Conservation (phyloP, 2,329 filamentous ascomycete genomes). For the Pyricularia grisea region DNA sequence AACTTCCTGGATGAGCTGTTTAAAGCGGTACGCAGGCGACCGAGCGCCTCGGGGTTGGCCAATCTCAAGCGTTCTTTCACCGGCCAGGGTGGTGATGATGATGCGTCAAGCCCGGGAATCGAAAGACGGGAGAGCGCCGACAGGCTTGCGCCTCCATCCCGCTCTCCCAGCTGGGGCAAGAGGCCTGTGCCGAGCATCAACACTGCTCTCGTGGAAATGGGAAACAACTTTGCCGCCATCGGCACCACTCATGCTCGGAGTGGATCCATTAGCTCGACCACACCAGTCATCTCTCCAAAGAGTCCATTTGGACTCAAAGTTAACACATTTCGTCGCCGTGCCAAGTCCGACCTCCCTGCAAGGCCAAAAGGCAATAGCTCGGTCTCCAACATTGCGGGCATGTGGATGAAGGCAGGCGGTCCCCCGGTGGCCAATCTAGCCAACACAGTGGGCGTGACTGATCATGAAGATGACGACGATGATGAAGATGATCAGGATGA, state of each 20-base stretch:
- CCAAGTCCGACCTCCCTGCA: constrained; percentile 43
- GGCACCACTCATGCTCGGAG: constrained; percentile 47
- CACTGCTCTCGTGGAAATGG: constrained; percentile 47
- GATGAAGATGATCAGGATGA: constrained; percentile 50
- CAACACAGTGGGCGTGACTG: constrained; percentile 17
- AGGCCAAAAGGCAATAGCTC: constrained; percentile 21
- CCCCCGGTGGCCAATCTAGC: constrained; percentile 41
- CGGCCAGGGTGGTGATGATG: constrained; percentile 26
- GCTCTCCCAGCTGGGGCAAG: constrained; percentile 39
- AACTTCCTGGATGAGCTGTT: constrained; percentile 40
- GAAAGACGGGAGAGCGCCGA: constrained; percentile 31
- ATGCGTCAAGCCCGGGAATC: constrained; percentile 14
- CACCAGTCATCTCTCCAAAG: constrained; percentile 29
- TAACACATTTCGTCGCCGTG: constrained; percentile 41
- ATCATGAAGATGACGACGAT: constrained; percentile 47
- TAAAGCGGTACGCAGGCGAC: constrained; percentile 35
- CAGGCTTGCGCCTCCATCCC: constrained; percentile 41
- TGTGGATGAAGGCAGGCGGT: constrained; percentile 44
- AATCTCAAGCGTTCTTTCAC: constrained; percentile 36
- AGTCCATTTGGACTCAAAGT: constrained; percentile 37
- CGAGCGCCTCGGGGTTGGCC: constrained; percentile 28
- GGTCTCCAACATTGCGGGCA: constrained; percentile 34
- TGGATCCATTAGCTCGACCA: constrained; percentile 48
- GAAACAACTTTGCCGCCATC: constrained; percentile 43
- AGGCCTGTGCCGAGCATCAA: constrained; percentile 47